Percentiles rank a stretch among this genome's conserved stretches.
Conservation (phyloP, 2,329 filamentous ascomycete species). For the Fusarium virguliforme region DNA sequence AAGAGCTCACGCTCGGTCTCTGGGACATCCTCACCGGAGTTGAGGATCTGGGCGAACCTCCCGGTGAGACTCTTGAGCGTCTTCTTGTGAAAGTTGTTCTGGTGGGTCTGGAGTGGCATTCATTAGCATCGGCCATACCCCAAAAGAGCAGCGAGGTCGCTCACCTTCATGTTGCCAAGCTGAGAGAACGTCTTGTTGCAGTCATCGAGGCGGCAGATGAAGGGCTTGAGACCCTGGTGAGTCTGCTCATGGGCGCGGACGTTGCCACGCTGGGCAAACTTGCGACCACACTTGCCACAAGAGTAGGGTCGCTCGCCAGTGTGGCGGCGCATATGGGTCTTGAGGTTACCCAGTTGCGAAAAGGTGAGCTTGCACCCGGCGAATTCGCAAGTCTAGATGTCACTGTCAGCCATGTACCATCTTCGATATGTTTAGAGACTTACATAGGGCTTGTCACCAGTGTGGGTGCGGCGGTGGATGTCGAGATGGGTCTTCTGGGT, state of each 20-base stretch:
- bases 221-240: slow-evolving; percentile 84
- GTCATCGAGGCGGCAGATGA: slow-evolving; percentile 83
- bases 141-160: slow-evolving; percentile 24
- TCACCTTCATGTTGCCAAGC: slow-evolving; percentile 90
- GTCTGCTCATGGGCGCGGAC: slow-evolving; percentile 87
- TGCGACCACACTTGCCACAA: slow-evolving; percentile 85
- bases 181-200: slow-evolving; percentile 93
- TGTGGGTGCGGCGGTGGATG: slow-evolving; percentile 91
- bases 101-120: slow-evolving; percentile 75
- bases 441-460: slow-evolving; percentile 91
- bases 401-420: slow-evolving; percentile 43
- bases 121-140: slow-evolving; percentile 22
- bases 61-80: slow-evolving; percentile 79
- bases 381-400: slow-evolving; percentile 75
- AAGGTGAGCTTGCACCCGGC: slow-evolving; percentile 84
- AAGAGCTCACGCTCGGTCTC: slow-evolving; percentile 82
- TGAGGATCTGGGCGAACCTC: slow-evolving; percentile 76
- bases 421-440: slow-evolving; percentile 57
- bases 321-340: slow-evolving; percentile 91
- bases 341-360: slow-evolving; percentile 91
- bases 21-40: slow-evolving; percentile 70
- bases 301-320: slow-evolving; percentile 88
- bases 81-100: slow-evolving; percentile 92
- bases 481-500: slow-evolving; percentile 93
- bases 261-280: slow-evolving; percentile 89